Evolutionary conservation across 768 basidiomycete genomes (phyloP), one percentile per base, ranked within the genome.

Genomic region (Pholiota conissans): DNA sequence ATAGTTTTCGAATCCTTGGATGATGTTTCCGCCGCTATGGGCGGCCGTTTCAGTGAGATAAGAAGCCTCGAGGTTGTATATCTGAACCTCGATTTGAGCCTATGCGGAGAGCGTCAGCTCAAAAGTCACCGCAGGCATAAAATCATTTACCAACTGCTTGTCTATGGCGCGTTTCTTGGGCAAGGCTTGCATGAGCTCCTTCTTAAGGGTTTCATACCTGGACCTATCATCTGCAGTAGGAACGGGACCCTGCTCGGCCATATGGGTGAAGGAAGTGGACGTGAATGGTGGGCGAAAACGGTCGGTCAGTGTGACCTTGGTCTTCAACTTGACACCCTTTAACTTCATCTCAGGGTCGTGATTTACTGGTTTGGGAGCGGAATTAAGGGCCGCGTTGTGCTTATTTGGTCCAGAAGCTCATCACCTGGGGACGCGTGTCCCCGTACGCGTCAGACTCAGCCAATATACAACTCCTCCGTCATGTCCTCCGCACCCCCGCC

Each of bases 1-100:
- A 67, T 93, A 94, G 39, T 87, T 85, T 54, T 93, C 92, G 61
- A 93, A 93, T 3, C 92, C 92, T 64, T 88, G 88, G 34, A 94
- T 88, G 52, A 94, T 93, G 63, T 94, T 93, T 28, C 92, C 92
- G 16, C 91, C 90, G 63, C 84, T 86, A 59, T 89, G 86, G 0
- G 78, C 76, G 1, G 87, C 83, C 0, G 92, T 93, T 52, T 94
- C 92, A 6, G 84, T 83, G 32, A 94, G 76, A 70, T 93, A 94
- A 3, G 79, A 73, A 8, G 83, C 83, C 69, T 94, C 92, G 26
- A 90, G 77, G 59, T 84, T 86, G 73, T 90, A 90, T 63, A 94
- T 89, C 64, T 90, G 84, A 27, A 84, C 76, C 73, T 94, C 92
- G 56, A 90, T 77, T 63, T 87, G 81, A 20, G 90, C 89, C 91